Percentiles rank a stretch among this genome's conserved stretches.
Evolutionary conservation across 441 rosid genomes (phyloP).

Genomic region (Adansonia madagascariensis): DNA sequence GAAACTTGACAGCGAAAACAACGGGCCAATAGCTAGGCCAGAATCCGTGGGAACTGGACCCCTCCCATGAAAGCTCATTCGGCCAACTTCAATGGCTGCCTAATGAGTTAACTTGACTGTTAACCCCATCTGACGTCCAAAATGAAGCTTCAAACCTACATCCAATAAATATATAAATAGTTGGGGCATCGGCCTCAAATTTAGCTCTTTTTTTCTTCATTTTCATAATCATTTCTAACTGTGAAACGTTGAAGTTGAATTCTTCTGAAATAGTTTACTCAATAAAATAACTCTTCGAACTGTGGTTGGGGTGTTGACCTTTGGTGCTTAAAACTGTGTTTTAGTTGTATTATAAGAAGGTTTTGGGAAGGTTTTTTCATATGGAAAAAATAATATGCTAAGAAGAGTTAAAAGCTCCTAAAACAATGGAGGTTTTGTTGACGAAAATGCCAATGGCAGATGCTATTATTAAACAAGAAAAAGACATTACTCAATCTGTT

Average conservation of each 20-base stretch:
- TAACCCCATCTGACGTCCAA: constrained; percentile 38
- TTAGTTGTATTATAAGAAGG: constrained; percentile 27
- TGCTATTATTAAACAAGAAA: constrained; percentile 33
- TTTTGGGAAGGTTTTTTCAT: neutral
- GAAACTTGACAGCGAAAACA: constrained; percentile 31
- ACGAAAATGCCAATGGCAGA: constrained; percentile 38
- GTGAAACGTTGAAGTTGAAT: constrained; percentile 43
- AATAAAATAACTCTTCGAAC: constrained; percentile 31
- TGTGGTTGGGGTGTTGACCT: constrained; percentile 58
- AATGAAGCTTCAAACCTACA: constrained; percentile 58
- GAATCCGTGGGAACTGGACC: neutral
- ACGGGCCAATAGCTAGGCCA: neutral
- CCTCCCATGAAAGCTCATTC: constrained; percentile 12
- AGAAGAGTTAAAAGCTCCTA: constrained; percentile 3
- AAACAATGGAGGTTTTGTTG: constrained; percentile 40
- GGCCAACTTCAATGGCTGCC: constrained; percentile 25
- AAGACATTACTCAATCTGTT: constrained; percentile 29
- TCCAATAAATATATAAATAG: constrained; percentile 25
- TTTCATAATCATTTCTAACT: constrained; percentile 22
- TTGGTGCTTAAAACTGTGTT: constrained; percentile 34
- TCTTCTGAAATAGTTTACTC: constrained; percentile 28
- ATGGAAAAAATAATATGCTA: neutral
- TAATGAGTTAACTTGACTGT: constrained; percentile 35
- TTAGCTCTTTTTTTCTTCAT: constrained; percentile 36
- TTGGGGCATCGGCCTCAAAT: constrained; percentile 42